These are phyloP conservation scores for Aureobasidium namibiae DNA, from an alignment of 2,329 filamentous ascomycete genomes.

Conservation along the genomic window DNA sequence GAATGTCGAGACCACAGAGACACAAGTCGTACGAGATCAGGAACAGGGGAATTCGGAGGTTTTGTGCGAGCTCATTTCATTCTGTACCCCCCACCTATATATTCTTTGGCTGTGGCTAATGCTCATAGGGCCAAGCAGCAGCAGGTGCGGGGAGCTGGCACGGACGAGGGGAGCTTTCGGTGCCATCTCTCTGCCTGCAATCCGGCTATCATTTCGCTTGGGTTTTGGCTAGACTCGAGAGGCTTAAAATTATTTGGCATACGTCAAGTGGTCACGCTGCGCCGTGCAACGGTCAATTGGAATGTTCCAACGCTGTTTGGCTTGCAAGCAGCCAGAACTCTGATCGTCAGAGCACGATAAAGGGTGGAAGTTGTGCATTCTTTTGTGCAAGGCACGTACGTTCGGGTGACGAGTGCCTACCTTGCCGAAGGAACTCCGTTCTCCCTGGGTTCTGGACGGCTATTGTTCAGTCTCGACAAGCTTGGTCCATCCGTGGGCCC, in stretches of 20 bases:
- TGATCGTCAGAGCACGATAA: not conserved
- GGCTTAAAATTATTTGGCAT: not conserved
- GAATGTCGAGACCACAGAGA: not conserved
- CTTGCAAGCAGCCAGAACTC: not conserved
- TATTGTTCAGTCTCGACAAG: not conserved
- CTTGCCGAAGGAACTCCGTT: not conserved
- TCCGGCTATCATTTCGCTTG: not conserved
- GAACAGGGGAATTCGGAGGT: not conserved
- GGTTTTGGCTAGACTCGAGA: slow-evolving; percentile 1
- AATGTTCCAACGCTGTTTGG: not conserved
- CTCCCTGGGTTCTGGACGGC: not conserved
- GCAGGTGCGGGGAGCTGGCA: not conserved
- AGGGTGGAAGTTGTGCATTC: not conserved
- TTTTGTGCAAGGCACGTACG: not conserved
- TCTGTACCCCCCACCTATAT: not conserved
- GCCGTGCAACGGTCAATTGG: not conserved
- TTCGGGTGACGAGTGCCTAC: not conserved
- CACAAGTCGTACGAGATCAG: slow-evolving; percentile 1
- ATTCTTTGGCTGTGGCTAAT: not conserved
- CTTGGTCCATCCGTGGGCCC: not conserved
- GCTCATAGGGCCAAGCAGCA: not conserved
- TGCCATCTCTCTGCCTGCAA: not conserved
- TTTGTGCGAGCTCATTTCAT: slow-evolving; percentile 8
- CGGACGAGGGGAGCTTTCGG: not conserved
- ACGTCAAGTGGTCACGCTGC: slow-evolving; percentile 5